A percentile compares a stretch with the other conserved stretches of the same genome.
Evolutionary conservation across 768 basidiomycete species (phyloP).

Genomic region (Lepiota brunneoincarnata): DNA sequence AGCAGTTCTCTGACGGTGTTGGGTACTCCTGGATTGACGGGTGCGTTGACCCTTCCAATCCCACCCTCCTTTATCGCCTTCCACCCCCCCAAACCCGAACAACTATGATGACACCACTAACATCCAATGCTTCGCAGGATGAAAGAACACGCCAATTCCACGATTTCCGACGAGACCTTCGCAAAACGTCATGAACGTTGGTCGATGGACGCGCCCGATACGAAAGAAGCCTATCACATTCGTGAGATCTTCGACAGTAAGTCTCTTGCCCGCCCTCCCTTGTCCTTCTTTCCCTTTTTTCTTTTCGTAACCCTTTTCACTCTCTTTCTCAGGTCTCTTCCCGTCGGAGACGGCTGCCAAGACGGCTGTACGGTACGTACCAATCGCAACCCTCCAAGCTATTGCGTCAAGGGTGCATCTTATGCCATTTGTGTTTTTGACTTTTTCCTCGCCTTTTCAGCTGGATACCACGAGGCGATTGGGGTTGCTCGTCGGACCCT

Average conservation of each 20-base stretch:
- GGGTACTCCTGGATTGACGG: conserved; percentile 99
- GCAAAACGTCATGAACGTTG: conserved; percentile 71
- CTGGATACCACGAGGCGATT: conserved; percentile 94
- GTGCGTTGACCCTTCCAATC: conserved; percentile 36
- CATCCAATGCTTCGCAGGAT: conserved; percentile 48
- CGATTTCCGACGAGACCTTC: conserved; percentile 82
- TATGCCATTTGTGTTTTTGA: conserved; percentile 1
- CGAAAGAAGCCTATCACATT: conserved; percentile 95
- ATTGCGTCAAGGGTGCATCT: too few relatives aligned
- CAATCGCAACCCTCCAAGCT: background rate
- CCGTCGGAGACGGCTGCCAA: conserved; percentile 80
- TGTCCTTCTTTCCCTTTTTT: background rate
- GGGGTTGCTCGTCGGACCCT: conserved; percentile 94
- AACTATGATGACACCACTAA: background rate
- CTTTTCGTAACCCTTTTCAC: too few relatives aligned
- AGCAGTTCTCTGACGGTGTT: conserved; percentile 98
- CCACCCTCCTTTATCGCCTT: background rate
- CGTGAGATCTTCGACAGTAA: conserved; percentile 87
- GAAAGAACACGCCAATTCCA: conserved; percentile 77
- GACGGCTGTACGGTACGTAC: conserved; percentile 83
- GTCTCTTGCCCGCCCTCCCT: conserved; percentile 11
- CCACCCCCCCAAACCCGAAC: background rate
- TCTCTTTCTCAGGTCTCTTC: conserved; percentile 59
- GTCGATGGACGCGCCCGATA: conserved; percentile 81
- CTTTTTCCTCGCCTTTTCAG: conserved; percentile 32